Evolutionary conservation across 2,329 filamentous ascomycete genomes (phyloP).

Genomic region (Clonostachys byssicola): DNA sequence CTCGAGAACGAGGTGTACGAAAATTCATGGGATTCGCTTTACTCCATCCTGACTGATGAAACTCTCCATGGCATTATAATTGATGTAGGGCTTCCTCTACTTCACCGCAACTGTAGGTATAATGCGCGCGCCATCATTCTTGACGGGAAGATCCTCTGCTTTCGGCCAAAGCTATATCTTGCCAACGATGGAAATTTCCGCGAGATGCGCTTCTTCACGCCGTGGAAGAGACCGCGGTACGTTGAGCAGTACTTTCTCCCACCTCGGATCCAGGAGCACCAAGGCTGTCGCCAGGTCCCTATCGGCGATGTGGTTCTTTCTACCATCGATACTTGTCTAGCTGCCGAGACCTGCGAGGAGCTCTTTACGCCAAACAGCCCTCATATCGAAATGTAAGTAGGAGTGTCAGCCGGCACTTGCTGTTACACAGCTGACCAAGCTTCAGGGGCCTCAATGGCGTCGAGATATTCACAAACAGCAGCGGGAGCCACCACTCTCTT

Average conservation of each 20-base stretch:
- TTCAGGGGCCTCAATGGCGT: conserved; percentile 50
- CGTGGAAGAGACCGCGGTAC: conserved; percentile 27
- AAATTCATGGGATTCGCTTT: too few relatives aligned
- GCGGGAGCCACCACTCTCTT: conserved; percentile 58
- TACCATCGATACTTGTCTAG: conserved; percentile 29
- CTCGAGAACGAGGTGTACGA: conserved; percentile 17
- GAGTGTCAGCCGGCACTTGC: too few relatives aligned
- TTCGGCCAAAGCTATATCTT: conserved; percentile 16
- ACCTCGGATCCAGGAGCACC: conserved; percentile 3
- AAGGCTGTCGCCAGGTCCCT: conserved; percentile 23
- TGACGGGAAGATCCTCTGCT: conserved; percentile 14
- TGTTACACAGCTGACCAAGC: too few relatives aligned
- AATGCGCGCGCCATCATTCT: conserved; percentile 29
- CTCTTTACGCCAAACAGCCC: too few relatives aligned
- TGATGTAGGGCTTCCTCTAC: conserved; percentile 21
- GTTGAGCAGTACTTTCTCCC: conserved; percentile 28
- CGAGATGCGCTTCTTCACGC: conserved; percentile 32
- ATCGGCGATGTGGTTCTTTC: conserved; percentile 35
- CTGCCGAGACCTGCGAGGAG: conserved; percentile 34
- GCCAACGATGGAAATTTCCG: conserved; percentile 30
- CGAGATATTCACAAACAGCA: conserved; percentile 69
- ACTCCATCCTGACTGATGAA: too few relatives aligned
- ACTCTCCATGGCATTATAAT: conserved; percentile 14
- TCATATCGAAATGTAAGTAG: too few relatives aligned
- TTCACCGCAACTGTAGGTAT: conserved; percentile 27